These are phyloP conservation scores for Yamadazyma scolyti DNA, from an alignment of 805 yeast genomes.

Conservation along the genomic window DNA sequence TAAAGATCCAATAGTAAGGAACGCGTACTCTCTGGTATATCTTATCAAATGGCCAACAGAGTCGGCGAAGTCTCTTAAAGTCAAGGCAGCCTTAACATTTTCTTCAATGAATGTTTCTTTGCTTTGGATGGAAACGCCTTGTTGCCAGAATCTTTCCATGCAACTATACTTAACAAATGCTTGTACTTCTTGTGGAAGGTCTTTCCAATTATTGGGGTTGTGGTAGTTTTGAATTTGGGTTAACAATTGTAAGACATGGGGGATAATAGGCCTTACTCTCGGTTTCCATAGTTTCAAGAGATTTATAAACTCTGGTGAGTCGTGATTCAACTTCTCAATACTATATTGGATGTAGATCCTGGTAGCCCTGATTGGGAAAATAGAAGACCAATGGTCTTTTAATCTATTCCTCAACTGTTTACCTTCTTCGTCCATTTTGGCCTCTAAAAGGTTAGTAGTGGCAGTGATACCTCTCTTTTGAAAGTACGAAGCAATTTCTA, in stretches of 20 bases:
- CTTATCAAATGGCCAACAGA: slow-evolving; percentile 94
- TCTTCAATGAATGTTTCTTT: slow-evolving; percentile 93
- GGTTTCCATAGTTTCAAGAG: slow-evolving; percentile 86
- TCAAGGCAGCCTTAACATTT: slow-evolving; percentile 88
- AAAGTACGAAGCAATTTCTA: slow-evolving; percentile 87
- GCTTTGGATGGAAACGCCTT: slow-evolving; percentile 91
- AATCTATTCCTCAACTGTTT: slow-evolving; percentile 67
- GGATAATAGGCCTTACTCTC: slow-evolving; percentile 84
- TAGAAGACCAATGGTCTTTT: slow-evolving; percentile 87
- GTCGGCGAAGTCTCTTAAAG: slow-evolving; percentile 95
- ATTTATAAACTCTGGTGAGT: slow-evolving; percentile 67
- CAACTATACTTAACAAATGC: slow-evolving; percentile 87
- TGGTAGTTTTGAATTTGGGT: slow-evolving; percentile 93
- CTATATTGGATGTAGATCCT: slow-evolving; percentile 93
- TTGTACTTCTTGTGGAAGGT: slow-evolving; percentile 84
- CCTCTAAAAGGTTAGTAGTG: slow-evolving; percentile 65
- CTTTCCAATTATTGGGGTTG: slow-evolving; percentile 88
- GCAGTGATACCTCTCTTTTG: slow-evolving; percentile 77
- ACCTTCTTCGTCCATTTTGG: slow-evolving; percentile 90
- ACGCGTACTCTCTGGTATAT: slow-evolving; percentile 94
- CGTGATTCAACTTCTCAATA: slow-evolving; percentile 83
- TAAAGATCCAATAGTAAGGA: slow-evolving; percentile 83
- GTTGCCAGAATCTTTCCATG: slow-evolving; percentile 97
- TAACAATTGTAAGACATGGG: slow-evolving; percentile 81
- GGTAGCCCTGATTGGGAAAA: slow-evolving; percentile 94